Evolutionary conservation across 306 rosid species (phyloP), one percentile per base, ranked within the genome.

Genomic region (Quercus rubra): DNA sequence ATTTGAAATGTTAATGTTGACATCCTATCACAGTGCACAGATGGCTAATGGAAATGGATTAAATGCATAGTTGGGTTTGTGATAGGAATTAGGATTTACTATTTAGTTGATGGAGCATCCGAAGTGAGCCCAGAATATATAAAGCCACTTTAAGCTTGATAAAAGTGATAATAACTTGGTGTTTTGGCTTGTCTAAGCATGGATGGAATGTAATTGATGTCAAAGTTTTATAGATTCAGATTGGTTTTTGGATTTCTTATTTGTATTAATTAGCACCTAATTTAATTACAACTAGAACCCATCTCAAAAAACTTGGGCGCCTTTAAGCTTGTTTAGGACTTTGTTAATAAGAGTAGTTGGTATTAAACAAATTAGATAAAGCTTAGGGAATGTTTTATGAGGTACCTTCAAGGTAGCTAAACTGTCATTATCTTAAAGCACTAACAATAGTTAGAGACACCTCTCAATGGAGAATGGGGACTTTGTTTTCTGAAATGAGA

Each of bases 351-450:
- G 41, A 80, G 4, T 25, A 14, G 49, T 18, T 33, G 28, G 43
- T 46, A 71, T 77, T 72, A 71, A 61, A 64, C 63, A 63, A 8
- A 31, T 30, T 73, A 52, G 20, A 73, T 75, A 58, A 14, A 28
- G 70, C 12, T 63, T 27, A 63, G 72, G 12, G 72, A 67, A 67
- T 67, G 52, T 67, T 67, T 13, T 23, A 17, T 71, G 78, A 38
- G 78, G 81, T 71, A 64, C 74, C 67, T 74, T 76, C 66, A 25
- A 76, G 83, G 81, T 83, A 84, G 97, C 84, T 88, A 68, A 79
- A 82, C 82, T 75, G 88, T 91, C 93, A 69, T 68, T 74, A 41
- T 91, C 88, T 23, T 5, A 62, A 31, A 33, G 77, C 86, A 79
- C 88, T 78, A 80, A 81, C 70, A 54, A 76, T 80, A 82, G 74